Evolutionary conservation across 1,284 basidiomycete species (phyloP).

Genomic region (Boletellus deceptivus): DNA sequence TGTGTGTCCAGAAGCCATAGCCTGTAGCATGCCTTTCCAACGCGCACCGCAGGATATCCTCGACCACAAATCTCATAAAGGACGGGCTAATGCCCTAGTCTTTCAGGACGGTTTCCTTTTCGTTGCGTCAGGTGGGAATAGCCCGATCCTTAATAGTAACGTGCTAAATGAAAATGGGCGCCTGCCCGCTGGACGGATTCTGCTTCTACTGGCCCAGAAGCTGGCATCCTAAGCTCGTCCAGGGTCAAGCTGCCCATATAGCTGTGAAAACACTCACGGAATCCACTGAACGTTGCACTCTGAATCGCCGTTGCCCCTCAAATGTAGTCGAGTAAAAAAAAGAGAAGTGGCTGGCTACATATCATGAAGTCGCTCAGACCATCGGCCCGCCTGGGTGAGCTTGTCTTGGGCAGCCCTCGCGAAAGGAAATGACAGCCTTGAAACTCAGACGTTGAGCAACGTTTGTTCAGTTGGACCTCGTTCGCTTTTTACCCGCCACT

Average conservation of each 20-base stretch:
- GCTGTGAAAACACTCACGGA: neutral
- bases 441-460: too few species aligned
- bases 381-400: too few species aligned
- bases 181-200: slow-evolving; percentile 5
- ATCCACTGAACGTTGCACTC: neutral
- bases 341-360: neutral
- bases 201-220: neutral
- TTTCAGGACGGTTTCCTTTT: neutral
- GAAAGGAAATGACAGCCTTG: too few species aligned
- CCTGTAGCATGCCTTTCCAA: slow-evolving; percentile 30
- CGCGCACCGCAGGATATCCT: slow-evolving; percentile 13
- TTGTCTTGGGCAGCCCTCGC: too few species aligned
- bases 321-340: neutral
- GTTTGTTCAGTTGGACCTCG: too few species aligned
- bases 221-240: neutral
- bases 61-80: slow-evolving; percentile 7
- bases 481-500: too few species aligned
- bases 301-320: too few species aligned
- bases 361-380: too few species aligned
- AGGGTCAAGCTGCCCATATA: neutral
- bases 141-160: slow-evolving; percentile 17
- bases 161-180: slow-evolving; percentile 15
- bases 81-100: slow-evolving; percentile 1
- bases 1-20: slow-evolving; percentile 23
- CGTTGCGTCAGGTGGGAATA: slow-evolving; percentile 24